phyloP scores from a whole-genome alignment of 352 stramenopile species.

The Globisporangium viniferum region DNA sequence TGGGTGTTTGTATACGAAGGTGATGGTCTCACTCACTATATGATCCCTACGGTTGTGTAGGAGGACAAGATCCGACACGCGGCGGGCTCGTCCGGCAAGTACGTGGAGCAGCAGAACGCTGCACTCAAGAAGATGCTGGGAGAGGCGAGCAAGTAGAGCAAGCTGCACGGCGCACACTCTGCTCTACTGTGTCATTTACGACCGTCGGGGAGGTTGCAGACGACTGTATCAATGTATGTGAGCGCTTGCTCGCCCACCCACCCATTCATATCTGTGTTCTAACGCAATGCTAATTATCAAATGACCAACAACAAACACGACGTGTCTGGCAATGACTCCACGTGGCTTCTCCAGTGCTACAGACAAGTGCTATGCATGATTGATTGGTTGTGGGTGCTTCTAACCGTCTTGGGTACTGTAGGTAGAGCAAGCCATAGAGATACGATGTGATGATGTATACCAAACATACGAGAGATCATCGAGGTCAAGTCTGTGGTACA shows the following conservation, averaged over 20 bases:
- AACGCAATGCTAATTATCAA: background rate
- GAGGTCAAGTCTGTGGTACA: conserved; percentile 71
- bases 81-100: conserved; percentile 36
- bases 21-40: too few species aligned
- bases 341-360: background rate
- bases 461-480: conserved; percentile 52
- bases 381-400: background rate
- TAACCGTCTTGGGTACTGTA: background rate
- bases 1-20: too few species aligned
- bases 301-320: background rate
- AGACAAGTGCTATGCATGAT: background rate
- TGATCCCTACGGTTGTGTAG: conserved; percentile 17
- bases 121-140: conserved; percentile 52
- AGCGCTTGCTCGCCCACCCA: too few species aligned
- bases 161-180: background rate
- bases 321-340: background rate
- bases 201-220: too few species aligned
- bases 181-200: background rate
- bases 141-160: conserved; percentile 24
- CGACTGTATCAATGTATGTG: background rate
- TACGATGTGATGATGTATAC: conserved; percentile 45
- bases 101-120: conserved; percentile 68
- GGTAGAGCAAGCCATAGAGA: background rate
- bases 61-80: conserved; percentile 67
- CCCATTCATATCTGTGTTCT: background rate